phyloP scores from a whole-genome alignment of 305 asterid genomes.

The Lippia alba region DNA sequence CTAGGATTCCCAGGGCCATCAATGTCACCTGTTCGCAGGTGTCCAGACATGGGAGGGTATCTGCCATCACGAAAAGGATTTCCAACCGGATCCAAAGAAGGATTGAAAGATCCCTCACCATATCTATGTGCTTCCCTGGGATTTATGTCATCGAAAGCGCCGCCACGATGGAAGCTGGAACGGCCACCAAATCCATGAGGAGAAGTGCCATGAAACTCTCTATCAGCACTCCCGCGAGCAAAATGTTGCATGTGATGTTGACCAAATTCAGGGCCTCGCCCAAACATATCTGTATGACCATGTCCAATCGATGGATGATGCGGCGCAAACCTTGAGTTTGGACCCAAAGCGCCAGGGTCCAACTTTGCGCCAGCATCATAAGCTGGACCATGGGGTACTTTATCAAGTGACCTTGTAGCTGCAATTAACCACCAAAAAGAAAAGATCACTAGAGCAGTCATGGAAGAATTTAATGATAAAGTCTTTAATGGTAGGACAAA shows the following conservation, averaged over 20 bases:
- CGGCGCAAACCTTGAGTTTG: constrained; percentile 59
- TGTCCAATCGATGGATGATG: constrained; percentile 53
- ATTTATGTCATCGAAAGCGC: constrained; percentile 53
- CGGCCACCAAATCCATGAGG: constrained; percentile 56
- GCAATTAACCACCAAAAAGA: constrained; percentile 33
- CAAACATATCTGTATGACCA: constrained; percentile 45
- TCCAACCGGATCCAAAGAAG: constrained; percentile 54
- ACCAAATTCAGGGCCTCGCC: constrained; percentile 62
- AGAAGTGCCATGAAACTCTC: constrained; percentile 60
- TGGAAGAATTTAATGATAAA: background rate
- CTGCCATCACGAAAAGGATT: constrained; percentile 62
- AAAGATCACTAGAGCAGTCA: background rate
- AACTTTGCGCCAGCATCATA: constrained; percentile 54
- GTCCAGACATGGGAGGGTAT: constrained; percentile 59
- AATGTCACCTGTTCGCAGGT: constrained; percentile 55
- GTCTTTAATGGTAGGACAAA: constrained; percentile 8
- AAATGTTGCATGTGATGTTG: constrained; percentile 52
- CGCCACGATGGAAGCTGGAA: constrained; percentile 44
- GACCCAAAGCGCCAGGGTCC: constrained; percentile 52
- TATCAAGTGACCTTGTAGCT: constrained; percentile 54
- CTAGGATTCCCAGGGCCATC: constrained; percentile 62
- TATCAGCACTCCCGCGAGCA: constrained; percentile 56
- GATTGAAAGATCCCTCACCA: constrained; percentile 65
- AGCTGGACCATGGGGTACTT: constrained; percentile 45
- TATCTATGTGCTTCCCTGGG: constrained; percentile 58